A percentile compares a stretch with the other conserved stretches of the same genome.
Evolutionary conservation across 2,329 filamentous ascomycete species (phyloP).

Genomic region (Allantophomopsis cytisporea): DNA sequence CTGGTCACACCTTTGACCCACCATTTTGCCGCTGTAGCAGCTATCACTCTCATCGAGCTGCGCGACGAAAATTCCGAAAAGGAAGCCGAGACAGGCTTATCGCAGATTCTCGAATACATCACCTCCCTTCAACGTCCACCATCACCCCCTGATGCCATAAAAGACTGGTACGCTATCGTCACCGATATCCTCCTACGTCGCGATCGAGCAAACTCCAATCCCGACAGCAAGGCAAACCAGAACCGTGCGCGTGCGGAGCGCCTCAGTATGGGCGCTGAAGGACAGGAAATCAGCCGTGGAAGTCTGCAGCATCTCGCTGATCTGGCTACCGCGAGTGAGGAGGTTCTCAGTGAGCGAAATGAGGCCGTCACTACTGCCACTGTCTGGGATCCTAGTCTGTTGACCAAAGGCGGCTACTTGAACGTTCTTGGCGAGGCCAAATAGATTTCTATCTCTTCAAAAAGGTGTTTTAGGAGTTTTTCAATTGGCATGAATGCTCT

Average conservation of each 20-base stretch:
- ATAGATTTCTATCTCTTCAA: too few relatives aligned
- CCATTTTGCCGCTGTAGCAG: conserved; percentile 47
- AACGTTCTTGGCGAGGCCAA: not conserved
- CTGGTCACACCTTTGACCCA: conserved; percentile 51
- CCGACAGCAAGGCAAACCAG: not conserved
- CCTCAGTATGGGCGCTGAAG: conserved; percentile 6
- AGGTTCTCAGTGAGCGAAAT: not conserved
- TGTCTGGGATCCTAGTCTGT: not conserved
- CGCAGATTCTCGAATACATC: conserved; percentile 46
- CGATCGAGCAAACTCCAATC: not conserved
- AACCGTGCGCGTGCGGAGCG: too few relatives aligned
- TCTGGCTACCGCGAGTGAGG: conserved; percentile 17
- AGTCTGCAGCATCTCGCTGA: conserved; percentile 50
- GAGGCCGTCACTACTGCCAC: not conserved
- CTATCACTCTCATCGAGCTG: conserved; percentile 48
- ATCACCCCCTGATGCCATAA: conserved; percentile 26
- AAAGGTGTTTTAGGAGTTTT: too few relatives aligned
- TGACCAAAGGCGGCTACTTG: not conserved
- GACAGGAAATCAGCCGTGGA: too few relatives aligned
- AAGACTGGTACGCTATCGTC: conserved; percentile 27
- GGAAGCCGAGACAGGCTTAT: conserved; percentile 40
- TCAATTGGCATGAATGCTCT: too few relatives aligned
- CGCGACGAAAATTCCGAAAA: conserved; percentile 37
- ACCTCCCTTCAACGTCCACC: conserved; percentile 38
- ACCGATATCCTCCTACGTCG: conserved; percentile 21